Base-by-base conservation (phyloP, 2,329 filamentous ascomycete genomes). In the Thelonectria discophora region DNA sequence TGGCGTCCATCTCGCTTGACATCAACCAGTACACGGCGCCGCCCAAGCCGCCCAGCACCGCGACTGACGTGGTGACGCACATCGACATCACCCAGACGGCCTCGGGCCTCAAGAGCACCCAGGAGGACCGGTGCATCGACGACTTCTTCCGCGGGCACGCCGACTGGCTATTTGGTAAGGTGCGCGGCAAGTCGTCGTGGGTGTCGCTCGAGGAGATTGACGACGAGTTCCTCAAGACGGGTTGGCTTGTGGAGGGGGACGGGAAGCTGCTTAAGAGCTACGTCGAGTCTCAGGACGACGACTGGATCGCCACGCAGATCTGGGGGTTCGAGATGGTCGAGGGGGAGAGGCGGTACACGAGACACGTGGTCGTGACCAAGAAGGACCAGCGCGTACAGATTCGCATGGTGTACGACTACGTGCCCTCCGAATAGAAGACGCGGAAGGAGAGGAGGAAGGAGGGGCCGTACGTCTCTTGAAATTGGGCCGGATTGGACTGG, bases 131-230 rank as follows among this genome's bases (percentile, higher is more conserved):
- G 60, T 84, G 80, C 73, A 70, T 85, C 54, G 85, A 88, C 79
- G 72, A 77, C 74, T 69, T 68, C 55, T 76, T 69, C 68, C 88
- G 90, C 69, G 84, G 86, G 65, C 91, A 94, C 80, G 80, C 79
- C 21, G 93, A 97, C 81, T 89, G 88, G 82, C 85, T 97, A 67
- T 97, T 96, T 75, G 93, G 93, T 60, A 80, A 78, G 57, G 84
- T 95, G 64, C 80, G 81, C 53, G 91, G 90, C 59, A 82, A 82
- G 62, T 86, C 83, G 45, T 77, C 80, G 47, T 88, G 83, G 74
- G 67, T 86, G 60, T 73, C 70, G 11, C 72, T 78, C 18, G 80
- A 77, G 17, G 81, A 84, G 17, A 75, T 87, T 39, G 75, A 79
- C n/a, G 86, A 89, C 70, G 85, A 81, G 5, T 86, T 78, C 58